Evolutionary conservation across 2,329 filamentous ascomycete species (phyloP).

Genomic region (Monilinia laxa): DNA sequence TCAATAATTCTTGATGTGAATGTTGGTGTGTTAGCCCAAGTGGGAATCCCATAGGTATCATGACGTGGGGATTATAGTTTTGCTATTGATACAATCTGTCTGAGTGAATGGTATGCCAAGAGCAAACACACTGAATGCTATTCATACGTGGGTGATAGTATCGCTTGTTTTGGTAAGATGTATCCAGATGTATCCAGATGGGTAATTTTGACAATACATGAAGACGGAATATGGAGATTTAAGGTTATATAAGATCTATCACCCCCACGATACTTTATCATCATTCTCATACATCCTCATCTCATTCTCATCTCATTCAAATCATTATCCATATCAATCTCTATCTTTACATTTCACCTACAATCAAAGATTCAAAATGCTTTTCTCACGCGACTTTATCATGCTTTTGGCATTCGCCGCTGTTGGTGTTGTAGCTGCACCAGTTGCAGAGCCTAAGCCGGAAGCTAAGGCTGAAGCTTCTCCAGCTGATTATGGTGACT

Average conservation of each 20-base stretch:
- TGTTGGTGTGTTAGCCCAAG: slow-evolving; percentile 11
- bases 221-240: neutral
- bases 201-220: neutral
- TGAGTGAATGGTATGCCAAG: neutral
- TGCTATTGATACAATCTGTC: neutral
- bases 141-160: slow-evolving; percentile 4
- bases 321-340: neutral
- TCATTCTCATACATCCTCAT: slow-evolving; percentile 6
- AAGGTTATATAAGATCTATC: slow-evolving; percentile 16
- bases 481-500: slow-evolving; percentile 15
- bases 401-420: slow-evolving; percentile 20
- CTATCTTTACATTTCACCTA: neutral
- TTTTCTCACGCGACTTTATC: slow-evolving; percentile 23
- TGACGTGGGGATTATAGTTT: slow-evolving; percentile 11
- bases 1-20: neutral
- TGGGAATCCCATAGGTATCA: neutral
- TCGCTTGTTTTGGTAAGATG: neutral
- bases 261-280: neutral
- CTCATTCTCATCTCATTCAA: neutral
- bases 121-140: neutral
- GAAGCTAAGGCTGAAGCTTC: slow-evolving; percentile 15
- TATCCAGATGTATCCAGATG: neutral
- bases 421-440: slow-evolving; percentile 11
- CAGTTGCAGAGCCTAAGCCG: slow-evolving; percentile 18
- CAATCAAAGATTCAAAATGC: slow-evolving; percentile 20